phyloP scores from a whole-genome alignment of 345 rosid species.

The Salix purpurea region DNA sequence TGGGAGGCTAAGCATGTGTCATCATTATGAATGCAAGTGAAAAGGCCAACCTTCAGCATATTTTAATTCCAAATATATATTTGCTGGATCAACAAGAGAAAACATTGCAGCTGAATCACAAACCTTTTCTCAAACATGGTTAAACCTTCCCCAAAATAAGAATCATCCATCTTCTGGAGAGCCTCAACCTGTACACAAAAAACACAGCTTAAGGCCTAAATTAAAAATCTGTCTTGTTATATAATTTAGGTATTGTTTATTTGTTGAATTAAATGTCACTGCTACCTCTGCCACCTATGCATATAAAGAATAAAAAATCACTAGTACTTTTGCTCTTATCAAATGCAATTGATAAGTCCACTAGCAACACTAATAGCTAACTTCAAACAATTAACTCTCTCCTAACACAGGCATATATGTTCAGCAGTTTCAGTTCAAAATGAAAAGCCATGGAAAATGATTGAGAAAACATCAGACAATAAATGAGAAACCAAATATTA shows the following conservation, averaged over 20 bases:
- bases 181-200: constrained; percentile 48
- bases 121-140: constrained; percentile 82
- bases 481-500: background rate
- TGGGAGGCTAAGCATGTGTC: background rate
- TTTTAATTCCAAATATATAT: background rate
- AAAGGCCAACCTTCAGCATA: background rate
- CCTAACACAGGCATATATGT: background rate
- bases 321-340: background rate
- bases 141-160: constrained; percentile 85
- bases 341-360: background rate
- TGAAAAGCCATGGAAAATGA: background rate
- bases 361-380: background rate
- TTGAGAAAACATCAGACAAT: background rate
- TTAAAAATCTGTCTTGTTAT: background rate
- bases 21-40: background rate
- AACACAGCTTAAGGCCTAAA: background rate
- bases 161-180: constrained; percentile 47
- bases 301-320: background rate
- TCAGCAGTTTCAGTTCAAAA: background rate
- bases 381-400: background rate
- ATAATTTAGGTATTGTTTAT: background rate
- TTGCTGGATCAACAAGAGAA: background rate
- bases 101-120: background rate
- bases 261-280: background rate
- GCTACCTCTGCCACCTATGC: background rate